phyloP scores from a whole-genome alignment of 768 basidiomycete species.

The Naematelia encephala region DNA sequence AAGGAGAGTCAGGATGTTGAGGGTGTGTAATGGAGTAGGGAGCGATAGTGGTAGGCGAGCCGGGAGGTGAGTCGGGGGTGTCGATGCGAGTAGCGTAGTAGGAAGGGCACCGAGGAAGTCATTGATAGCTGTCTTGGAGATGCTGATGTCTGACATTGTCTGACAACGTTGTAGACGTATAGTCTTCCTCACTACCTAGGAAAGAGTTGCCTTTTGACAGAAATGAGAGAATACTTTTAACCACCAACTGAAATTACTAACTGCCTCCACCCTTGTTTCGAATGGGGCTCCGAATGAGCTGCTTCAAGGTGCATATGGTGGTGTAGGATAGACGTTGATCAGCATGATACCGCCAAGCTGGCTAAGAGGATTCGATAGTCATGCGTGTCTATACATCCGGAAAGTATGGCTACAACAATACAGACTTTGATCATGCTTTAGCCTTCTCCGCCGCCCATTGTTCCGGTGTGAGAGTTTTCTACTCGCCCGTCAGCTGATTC shows the following conservation, averaged over 20 bases:
- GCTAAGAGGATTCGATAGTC: no score
- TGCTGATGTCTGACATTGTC: not conserved
- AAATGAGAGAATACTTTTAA: no score
- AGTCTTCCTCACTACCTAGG: no score
- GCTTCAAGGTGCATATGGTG: no score
- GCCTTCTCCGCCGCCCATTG: conserved; percentile 45
- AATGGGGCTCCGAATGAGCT: no score
- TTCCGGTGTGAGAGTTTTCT: conserved; percentile 48
- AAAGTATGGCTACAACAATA: not conserved
- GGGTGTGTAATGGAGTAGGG: conserved; percentile 19
- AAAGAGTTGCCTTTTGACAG: no score
- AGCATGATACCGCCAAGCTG: no score
- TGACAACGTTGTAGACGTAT: no score
- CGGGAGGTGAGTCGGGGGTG: conserved; percentile 23
- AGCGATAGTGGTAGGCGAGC: conserved; percentile 24
- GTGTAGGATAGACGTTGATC: no score
- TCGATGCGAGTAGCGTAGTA: not conserved
- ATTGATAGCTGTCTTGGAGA: not conserved
- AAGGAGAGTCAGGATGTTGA: conserved; percentile 25
- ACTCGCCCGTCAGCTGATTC: conserved; percentile 2
- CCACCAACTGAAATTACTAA: no score
- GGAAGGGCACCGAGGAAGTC: conserved; percentile 3
- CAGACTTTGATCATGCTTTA: conserved; percentile 3
- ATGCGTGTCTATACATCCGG: not conserved
- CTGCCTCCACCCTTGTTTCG: not conserved